These are phyloP conservation scores for Pseudognaphalium luteoalbum DNA, from an alignment of 129 eudicot genomes.

Conservation along the genomic window DNA sequence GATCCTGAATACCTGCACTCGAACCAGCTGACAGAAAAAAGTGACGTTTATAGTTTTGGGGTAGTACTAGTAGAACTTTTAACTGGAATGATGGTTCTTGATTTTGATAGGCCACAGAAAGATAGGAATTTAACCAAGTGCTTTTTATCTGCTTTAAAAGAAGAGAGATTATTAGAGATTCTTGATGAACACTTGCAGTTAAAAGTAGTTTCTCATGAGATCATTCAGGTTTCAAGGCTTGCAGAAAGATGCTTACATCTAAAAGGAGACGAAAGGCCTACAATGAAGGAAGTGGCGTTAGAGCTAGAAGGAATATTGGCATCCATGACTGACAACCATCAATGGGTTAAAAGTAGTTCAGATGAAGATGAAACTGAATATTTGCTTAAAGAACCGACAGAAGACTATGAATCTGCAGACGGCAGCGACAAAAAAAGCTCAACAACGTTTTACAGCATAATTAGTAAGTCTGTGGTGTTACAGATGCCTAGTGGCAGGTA, in stretches of 20 bases:
- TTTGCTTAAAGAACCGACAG: slow-evolving; percentile 4
- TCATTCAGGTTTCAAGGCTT: slow-evolving; percentile 28
- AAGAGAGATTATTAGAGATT: slow-evolving; percentile 25
- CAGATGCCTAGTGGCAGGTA: no score
- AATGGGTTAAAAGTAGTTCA: slow-evolving; percentile 23
- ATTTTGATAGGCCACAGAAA: slow-evolving; percentile 37
- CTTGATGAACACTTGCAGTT: slow-evolving; percentile 24
- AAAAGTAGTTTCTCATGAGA: slow-evolving; percentile 17
- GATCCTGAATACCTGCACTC: slow-evolving; percentile 52
- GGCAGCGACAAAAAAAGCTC: background rate
- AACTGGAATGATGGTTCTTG: slow-evolving; percentile 32
- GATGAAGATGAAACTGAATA: slow-evolving; percentile 24
- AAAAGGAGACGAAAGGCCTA: slow-evolving; percentile 41
- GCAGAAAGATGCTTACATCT: slow-evolving; percentile 32
- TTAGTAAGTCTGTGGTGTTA: no score
- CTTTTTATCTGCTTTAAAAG: slow-evolving; percentile 32
- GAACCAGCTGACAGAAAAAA: slow-evolving; percentile 40
- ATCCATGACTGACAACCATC: slow-evolving; percentile 31
- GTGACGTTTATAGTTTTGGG: slow-evolving; percentile 55
- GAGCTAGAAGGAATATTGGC: slow-evolving; percentile 36
- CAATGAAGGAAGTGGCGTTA: slow-evolving; percentile 42
- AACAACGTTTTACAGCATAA: slow-evolving; percentile 9
- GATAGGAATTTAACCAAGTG: slow-evolving; percentile 31
- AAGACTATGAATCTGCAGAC: background rate
- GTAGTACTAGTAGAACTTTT: slow-evolving; percentile 44